A percentile compares a stretch with the other conserved stretches of the same genome.
These are phyloP conservation scores for Dacryopinax primogenitus DNA, from an alignment of 768 basidiomycete species.

Conservation along the genomic window DNA sequence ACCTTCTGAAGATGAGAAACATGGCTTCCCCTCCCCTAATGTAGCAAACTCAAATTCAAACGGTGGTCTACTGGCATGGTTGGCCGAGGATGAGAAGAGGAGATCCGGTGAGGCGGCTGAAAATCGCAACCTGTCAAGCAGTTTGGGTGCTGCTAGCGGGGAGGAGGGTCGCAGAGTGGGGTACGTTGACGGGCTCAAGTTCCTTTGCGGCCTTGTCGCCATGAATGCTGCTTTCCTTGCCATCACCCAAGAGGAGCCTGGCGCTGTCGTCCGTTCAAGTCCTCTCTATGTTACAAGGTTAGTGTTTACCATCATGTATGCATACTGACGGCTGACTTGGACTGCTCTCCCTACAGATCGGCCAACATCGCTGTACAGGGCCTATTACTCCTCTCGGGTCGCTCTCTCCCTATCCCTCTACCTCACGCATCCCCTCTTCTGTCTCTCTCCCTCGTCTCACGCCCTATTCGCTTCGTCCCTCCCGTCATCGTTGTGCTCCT, in stretches of 20 bases:
- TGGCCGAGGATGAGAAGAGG: slow-evolving; percentile 9
- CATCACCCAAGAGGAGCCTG: slow-evolving; percentile 12
- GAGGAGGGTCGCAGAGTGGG: slow-evolving; percentile 19
- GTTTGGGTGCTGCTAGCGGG: background rate
- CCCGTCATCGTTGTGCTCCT: slow-evolving; percentile 23
- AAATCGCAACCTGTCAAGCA: background rate
- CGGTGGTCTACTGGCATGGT: slow-evolving; percentile 2
- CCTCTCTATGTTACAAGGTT: slow-evolving; percentile 22
- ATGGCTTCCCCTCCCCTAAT: background rate
- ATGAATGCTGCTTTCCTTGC: slow-evolving; percentile 15
- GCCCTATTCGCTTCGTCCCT: slow-evolving; percentile 24
- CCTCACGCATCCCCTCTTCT: slow-evolving; percentile 18
- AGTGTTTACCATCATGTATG: background rate
- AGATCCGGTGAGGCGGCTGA: background rate
- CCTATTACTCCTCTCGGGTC: slow-evolving; percentile 22
- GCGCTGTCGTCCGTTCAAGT: slow-evolving; percentile 20
- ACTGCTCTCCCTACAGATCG: slow-evolving; percentile 14
- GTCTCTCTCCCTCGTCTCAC: slow-evolving; percentile 21
- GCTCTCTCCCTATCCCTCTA: slow-evolving; percentile 21
- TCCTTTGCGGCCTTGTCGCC: slow-evolving; percentile 18
- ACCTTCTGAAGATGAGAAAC: slow-evolving; percentile 2
- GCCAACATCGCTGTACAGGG: slow-evolving; percentile 21
- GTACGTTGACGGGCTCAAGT: slow-evolving; percentile 21
- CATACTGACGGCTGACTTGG: background rate
- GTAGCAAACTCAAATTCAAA: slow-evolving; percentile 1